phyloP scores from a whole-genome alignment of 2,329 filamentous ascomycete species.

The Colletotrichum echinochloae region DNA sequence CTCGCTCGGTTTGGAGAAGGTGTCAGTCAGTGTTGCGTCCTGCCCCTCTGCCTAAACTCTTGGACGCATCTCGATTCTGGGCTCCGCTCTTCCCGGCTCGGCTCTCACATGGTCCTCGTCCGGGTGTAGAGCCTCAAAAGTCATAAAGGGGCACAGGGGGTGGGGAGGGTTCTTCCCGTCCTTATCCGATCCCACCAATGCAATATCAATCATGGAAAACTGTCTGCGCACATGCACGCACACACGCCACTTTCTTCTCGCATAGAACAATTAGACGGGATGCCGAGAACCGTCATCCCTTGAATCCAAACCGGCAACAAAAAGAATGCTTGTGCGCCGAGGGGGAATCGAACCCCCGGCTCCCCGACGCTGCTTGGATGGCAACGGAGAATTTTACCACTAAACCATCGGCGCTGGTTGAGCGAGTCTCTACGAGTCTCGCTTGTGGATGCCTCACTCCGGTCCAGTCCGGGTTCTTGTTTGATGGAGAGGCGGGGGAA shows the following conservation, averaged over 20 bases:
- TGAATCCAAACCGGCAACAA: no score
- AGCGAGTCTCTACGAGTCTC: no score
- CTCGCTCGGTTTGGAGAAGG: not conserved
- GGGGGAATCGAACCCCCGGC: slow-evolving; percentile 25
- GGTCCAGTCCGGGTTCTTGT: not conserved
- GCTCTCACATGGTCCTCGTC: not conserved
- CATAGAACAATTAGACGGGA: no score
- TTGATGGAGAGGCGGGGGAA: no score
- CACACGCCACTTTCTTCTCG: not conserved
- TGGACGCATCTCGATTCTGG: not conserved
- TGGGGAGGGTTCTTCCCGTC: no score
- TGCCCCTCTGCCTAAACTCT: not conserved
- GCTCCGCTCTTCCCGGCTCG: no score
- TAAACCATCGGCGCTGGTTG: slow-evolving; percentile 10
- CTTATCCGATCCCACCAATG: not conserved
- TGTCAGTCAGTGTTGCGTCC: not conserved
- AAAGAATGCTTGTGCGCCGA: not conserved
- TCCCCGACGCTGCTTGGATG: slow-evolving; percentile 15
- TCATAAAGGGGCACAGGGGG: not conserved
- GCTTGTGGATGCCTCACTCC: not conserved
- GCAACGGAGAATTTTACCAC: slow-evolving; percentile 25
- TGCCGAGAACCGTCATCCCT: not conserved
- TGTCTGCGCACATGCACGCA: not conserved
- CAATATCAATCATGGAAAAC: not conserved
- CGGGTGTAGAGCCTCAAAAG: not conserved